These are phyloP conservation scores for Lichtheimia corymbifera DNA, from an alignment of 371 early-diverging fungal genomes.

Conservation along the genomic window DNA sequence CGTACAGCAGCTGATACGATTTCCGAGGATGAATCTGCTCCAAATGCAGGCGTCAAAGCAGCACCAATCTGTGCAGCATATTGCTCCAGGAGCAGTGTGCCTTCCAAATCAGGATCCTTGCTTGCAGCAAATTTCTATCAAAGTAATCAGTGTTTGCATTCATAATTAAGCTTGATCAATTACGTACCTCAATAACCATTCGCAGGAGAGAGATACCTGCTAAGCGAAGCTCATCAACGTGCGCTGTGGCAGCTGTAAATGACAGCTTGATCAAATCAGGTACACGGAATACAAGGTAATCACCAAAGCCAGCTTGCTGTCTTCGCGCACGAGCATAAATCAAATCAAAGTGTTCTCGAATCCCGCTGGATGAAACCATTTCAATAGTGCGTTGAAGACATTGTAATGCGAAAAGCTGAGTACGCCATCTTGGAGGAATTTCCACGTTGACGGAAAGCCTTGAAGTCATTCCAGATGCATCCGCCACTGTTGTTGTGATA, in stretches of 20 bases:
- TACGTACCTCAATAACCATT: slow-evolving; percentile 65
- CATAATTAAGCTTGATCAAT: neutral
- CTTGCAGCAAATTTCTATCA: slow-evolving; percentile 61
- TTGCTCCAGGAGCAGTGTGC: slow-evolving; percentile 79
- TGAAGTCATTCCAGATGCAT: slow-evolving; percentile 42
- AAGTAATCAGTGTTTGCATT: neutral
- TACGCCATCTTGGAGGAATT: slow-evolving; percentile 87
- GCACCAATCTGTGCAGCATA: slow-evolving; percentile 91
- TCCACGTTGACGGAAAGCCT: slow-evolving; percentile 45
- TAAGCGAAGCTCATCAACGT: slow-evolving; percentile 75
- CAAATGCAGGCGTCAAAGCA: slow-evolving; percentile 86
- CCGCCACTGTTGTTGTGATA: slow-evolving; percentile 47
- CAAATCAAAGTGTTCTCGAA: slow-evolving; percentile 73
- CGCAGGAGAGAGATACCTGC: slow-evolving; percentile 76
- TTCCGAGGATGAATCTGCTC: slow-evolving; percentile 75
- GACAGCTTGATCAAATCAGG: slow-evolving; percentile 85
- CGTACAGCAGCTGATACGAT: slow-evolving; percentile 79
- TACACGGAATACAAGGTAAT: slow-evolving; percentile 76
- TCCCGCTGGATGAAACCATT: slow-evolving; percentile 57
- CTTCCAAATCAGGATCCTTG: slow-evolving; percentile 82
- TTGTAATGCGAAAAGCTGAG: slow-evolving; percentile 80
- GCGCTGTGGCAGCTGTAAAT: slow-evolving; percentile 84
- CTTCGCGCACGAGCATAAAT: slow-evolving; percentile 58
- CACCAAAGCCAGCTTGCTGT: slow-evolving; percentile 60
- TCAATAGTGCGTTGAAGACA: slow-evolving; percentile 73